Percentiles rank a stretch among this genome's conserved stretches.
These are phyloP conservation scores for Mucor ambiguus DNA, from an alignment of 371 early-diverging fungal genomes.

Conservation along the genomic window DNA sequence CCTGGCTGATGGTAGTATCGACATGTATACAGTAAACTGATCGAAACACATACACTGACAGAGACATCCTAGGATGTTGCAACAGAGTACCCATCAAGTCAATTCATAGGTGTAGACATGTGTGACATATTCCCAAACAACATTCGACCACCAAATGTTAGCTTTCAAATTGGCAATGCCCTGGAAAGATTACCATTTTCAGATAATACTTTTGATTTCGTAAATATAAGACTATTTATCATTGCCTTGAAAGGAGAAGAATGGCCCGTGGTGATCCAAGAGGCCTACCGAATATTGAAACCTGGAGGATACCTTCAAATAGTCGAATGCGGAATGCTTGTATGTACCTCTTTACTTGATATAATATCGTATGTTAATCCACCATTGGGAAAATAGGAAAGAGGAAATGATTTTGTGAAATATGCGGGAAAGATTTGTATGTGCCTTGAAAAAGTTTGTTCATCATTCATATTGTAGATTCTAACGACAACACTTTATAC, in stretches of 20 bases:
- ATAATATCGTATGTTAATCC: neutral
- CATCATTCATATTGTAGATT: neutral
- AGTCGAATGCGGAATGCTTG: constrained; percentile 51
- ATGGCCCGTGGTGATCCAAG: constrained; percentile 52
- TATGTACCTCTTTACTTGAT: constrained; percentile 4
- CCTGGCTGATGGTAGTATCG: constrained; percentile 51
- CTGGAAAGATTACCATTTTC: constrained; percentile 56
- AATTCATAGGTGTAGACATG: constrained; percentile 60
- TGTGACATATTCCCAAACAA: constrained; percentile 55
- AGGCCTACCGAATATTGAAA: constrained; percentile 55
- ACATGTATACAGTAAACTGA: neutral
- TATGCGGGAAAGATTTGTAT: constrained; percentile 36
- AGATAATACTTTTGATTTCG: constrained; percentile 63
- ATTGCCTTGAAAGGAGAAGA: constrained; percentile 50
- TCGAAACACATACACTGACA: neutral
- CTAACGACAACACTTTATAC: neutral
- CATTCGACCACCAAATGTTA: constrained; percentile 49
- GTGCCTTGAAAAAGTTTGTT: neutral
- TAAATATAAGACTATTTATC: constrained; percentile 58
- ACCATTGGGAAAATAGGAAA: constrained; percentile 20
- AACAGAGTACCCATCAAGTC: constrained; percentile 56
- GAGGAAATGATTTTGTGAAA: constrained; percentile 33
- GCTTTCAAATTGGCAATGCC: constrained; percentile 49
- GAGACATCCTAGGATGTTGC: constrained; percentile 46
- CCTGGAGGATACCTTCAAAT: constrained; percentile 63